Evolutionary conservation across 352 stramenopile genomes (phyloP).

Genomic region (Globisporangium irregulare): DNA sequence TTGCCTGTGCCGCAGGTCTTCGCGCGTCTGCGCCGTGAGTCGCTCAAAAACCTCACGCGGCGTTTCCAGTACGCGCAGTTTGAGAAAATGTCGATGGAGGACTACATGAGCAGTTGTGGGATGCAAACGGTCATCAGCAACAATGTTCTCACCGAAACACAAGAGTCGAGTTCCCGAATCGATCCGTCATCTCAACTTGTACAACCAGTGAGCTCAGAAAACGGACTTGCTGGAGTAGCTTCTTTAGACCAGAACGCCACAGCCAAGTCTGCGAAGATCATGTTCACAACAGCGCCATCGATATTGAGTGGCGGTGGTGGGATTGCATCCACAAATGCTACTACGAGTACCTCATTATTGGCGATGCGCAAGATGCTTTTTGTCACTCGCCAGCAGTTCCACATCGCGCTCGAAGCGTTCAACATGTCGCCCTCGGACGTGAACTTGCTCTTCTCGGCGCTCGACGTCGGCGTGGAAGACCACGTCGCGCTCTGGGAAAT

Average conservation of each 20-base stretch:
- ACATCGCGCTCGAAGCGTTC: slow-evolving; percentile 58
- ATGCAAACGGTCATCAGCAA: slow-evolving; percentile 6
- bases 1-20: slow-evolving; percentile 55
- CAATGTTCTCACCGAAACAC: background rate
- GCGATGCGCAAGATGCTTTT: slow-evolving; percentile 32
- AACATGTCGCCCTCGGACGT: slow-evolving; percentile 38
- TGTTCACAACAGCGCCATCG: slow-evolving; percentile 1
- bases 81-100: slow-evolving; percentile 48
- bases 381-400: slow-evolving; percentile 55
- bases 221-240: background rate
- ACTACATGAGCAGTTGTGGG: slow-evolving; percentile 67
- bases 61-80: slow-evolving; percentile 36
- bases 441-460: slow-evolving; percentile 58
- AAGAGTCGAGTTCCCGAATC: background rate
- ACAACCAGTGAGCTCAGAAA: background rate
- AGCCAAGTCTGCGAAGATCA: background rate
- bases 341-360: slow-evolving; percentile 15
- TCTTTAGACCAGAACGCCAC: background rate
- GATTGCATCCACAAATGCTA: background rate
- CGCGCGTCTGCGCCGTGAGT: slow-evolving; percentile 47
- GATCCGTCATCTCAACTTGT: background rate
- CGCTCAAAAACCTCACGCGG: slow-evolving; percentile 44
- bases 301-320: background rate
- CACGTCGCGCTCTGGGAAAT: slow-evolving; percentile 45
- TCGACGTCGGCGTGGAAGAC: slow-evolving; percentile 56